Percentiles rank a stretch among this genome's conserved stretches.
These are phyloP conservation scores for Pestalotiopsis sp. DNA, from an alignment of 2,329 filamentous ascomycete species.

Conservation along the genomic window DNA sequence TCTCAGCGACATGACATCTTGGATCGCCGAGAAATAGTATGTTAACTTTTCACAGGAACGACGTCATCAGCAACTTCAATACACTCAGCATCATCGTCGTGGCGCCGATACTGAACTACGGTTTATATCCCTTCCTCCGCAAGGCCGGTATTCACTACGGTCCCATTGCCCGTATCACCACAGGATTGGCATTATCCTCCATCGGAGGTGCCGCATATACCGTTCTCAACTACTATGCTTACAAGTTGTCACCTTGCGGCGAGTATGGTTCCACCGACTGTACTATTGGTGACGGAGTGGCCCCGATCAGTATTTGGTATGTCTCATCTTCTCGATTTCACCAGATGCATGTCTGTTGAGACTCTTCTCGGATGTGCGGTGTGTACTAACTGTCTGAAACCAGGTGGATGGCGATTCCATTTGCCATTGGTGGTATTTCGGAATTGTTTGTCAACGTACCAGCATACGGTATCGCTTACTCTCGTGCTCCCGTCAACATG, in stretches of 20 bases:
- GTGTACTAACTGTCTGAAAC: background rate
- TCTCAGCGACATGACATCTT: background rate
- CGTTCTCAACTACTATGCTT: conserved; percentile 44
- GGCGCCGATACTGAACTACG: conserved; percentile 49
- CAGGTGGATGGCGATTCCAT: conserved; percentile 55
- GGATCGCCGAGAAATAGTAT: background rate
- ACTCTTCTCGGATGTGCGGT: background rate
- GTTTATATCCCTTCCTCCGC: conserved; percentile 48
- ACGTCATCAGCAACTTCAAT: conserved; percentile 53
- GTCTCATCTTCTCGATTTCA: background rate
- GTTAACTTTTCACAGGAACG: conserved; percentile 33
- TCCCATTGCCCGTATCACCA: conserved; percentile 51
- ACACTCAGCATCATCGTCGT: conserved; percentile 49
- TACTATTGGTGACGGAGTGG: conserved; percentile 37
- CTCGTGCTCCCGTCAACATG: conserved; percentile 54
- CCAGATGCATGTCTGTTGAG: background rate
- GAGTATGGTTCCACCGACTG: conserved; percentile 42
- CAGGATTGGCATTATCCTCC: conserved; percentile 52
- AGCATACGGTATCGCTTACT: conserved; percentile 55
- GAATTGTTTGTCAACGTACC: conserved; percentile 56
- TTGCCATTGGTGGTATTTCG: conserved; percentile 52
- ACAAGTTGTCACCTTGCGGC: conserved; percentile 44
- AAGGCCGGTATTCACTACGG: conserved; percentile 46
- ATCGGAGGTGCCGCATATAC: conserved; percentile 47
- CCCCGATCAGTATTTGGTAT: conserved; percentile 51